A percentile compares a stretch with the other conserved stretches of the same genome.
phyloP scores from a whole-genome alignment of 352 stramenopile species.

The Phytophthora pini region DNA sequence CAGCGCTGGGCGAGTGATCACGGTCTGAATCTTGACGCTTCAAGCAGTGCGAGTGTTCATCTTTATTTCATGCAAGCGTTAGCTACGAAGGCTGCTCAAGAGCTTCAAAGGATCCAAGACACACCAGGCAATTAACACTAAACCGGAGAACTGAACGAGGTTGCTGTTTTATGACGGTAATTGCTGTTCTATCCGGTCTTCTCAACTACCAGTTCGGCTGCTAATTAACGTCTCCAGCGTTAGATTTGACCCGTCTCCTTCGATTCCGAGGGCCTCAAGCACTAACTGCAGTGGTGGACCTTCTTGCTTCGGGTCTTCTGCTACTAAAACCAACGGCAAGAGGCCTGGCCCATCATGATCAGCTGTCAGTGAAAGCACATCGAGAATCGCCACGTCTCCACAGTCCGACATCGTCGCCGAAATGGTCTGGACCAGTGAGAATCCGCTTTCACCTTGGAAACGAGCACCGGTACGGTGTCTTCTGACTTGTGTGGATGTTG shows the following conservation, averaged over 20 bases:
- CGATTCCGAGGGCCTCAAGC: slow-evolving; percentile 24
- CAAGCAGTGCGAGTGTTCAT: slow-evolving; percentile 13
- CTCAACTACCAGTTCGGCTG: background rate
- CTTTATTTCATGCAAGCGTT: slow-evolving; percentile 25
- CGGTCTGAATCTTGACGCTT: slow-evolving; percentile 9
- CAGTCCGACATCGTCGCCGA: slow-evolving; percentile 11
- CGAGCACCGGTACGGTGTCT: slow-evolving; percentile 22
- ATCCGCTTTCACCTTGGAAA: slow-evolving; percentile 9
- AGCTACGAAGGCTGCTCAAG: slow-evolving; percentile 16
- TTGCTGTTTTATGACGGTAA: slow-evolving; percentile 3
- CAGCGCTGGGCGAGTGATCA: slow-evolving; percentile 23
- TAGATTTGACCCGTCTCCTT: slow-evolving; percentile 14
- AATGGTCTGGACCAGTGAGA: slow-evolving; percentile 18
- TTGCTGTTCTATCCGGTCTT: background rate
- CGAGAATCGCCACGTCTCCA: slow-evolving; percentile 20
- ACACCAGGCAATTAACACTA: background rate
- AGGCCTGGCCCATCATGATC: background rate
- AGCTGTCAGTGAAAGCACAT: slow-evolving; percentile 12
- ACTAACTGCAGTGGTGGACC: slow-evolving; percentile 13
- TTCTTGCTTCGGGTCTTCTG: slow-evolving; percentile 5
- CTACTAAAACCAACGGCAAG: slow-evolving; percentile 21
- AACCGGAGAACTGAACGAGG: slow-evolving; percentile 1
- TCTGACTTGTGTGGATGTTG: background rate
- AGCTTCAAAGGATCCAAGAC: background rate
- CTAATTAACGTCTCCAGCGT: slow-evolving; percentile 3